Evolutionary conservation across 306 rosid species (phyloP).

Genomic region (Lablab purpureus): DNA sequence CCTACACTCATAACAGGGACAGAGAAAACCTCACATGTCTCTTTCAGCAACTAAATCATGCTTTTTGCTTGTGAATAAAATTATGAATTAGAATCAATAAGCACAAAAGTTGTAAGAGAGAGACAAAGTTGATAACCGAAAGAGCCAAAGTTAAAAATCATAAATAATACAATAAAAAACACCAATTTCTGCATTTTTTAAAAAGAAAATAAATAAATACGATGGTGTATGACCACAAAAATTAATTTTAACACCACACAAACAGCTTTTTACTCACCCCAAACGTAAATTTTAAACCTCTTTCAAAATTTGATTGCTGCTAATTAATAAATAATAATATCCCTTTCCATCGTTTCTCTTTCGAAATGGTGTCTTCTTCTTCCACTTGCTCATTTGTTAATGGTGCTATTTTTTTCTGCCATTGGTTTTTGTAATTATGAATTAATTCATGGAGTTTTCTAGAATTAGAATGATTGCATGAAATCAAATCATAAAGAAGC

Average conservation of each 20-base stretch:
- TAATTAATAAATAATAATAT: background rate
- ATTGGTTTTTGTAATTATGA: background rate
- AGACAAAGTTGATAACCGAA: background rate
- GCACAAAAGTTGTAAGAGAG: background rate
- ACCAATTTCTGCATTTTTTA: too few species aligned
- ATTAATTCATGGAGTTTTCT: background rate
- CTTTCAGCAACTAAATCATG: constrained; percentile 14
- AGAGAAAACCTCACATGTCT: background rate
- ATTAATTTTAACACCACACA: too few species aligned
- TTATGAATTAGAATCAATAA: background rate
- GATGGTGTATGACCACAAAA: background rate
- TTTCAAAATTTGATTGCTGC: background rate
- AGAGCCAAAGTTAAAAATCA: constrained; percentile 34
- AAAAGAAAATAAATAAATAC: too few species aligned
- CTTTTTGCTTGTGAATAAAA: constrained; percentile 6
- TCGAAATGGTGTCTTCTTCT: background rate
- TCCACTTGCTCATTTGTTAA: background rate
- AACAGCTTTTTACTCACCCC: too few species aligned
- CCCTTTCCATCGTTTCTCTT: background rate
- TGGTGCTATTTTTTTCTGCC: too few species aligned
- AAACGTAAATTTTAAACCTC: background rate
- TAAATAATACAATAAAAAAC: too few species aligned
- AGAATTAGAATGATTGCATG: constrained; percentile 23
- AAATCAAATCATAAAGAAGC: background rate
- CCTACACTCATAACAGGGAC: background rate